Percentiles rank a stretch among this genome's conserved stretches.
These are phyloP conservation scores for Brachypodium distachyon DNA, from an alignment of 202 grass and related monocot genomes.

Conservation along the genomic window DNA sequence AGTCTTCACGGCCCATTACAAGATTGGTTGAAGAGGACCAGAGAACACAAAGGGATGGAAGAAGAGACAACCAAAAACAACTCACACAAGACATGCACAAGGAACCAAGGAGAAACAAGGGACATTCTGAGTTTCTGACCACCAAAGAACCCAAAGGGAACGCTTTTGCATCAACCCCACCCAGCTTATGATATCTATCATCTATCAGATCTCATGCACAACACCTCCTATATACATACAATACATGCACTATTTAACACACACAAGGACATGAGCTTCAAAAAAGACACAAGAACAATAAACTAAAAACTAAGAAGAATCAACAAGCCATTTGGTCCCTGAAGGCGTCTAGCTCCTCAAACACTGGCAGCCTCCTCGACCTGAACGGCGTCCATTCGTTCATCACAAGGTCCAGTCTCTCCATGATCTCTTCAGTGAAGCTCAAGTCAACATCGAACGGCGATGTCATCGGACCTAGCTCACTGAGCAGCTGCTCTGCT, in stretches of 20 bases:
- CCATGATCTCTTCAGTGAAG: conserved; percentile 60
- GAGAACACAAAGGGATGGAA: too few species aligned
- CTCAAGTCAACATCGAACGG: conserved; percentile 17
- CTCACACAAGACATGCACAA: too few species aligned
- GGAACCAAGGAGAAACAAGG: too few species aligned
- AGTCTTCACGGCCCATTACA: too few species aligned
- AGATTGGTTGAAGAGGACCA: too few species aligned
- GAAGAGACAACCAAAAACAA: too few species aligned
- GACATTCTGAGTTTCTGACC: too few species aligned
- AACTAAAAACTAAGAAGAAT: conserved; percentile 3
- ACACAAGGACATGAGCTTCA: background rate
- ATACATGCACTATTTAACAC: conserved; percentile 17
- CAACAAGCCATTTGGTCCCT: conserved; percentile 83
- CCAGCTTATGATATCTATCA: background rate
- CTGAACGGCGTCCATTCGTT: conserved; percentile 70
- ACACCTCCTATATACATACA: conserved; percentile 13
- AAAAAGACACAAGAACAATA: background rate
- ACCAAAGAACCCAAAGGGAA: background rate
- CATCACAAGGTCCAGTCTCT: conserved; percentile 50
- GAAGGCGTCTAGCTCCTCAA: conserved; percentile 72
- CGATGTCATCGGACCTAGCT: conserved; percentile 14
- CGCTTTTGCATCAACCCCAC: background rate
- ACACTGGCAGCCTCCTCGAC: conserved; percentile 79
- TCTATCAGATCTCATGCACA: background rate
- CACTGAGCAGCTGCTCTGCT: conserved; percentile 53